These are phyloP conservation scores for Dioszegia aurantiaca DNA, from an alignment of 768 basidiomycete genomes.

Conservation along the genomic window DNA sequence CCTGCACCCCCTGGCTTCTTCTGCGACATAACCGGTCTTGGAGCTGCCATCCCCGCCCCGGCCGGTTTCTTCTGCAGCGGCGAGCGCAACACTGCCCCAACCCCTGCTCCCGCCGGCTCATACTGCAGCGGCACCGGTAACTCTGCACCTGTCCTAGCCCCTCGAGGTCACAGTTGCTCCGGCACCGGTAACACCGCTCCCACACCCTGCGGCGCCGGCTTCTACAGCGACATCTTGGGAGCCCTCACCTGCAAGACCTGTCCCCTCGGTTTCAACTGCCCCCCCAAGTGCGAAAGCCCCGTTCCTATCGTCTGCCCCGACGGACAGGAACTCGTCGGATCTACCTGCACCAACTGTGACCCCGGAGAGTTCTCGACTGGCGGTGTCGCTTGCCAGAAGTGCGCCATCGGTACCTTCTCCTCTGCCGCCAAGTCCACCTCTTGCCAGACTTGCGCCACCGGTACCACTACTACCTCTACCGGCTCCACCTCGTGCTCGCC, in stretches of 20 bases:
- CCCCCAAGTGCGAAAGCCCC: neutral
- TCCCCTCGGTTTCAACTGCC: slow-evolving; percentile 3
- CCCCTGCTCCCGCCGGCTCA: slow-evolving; percentile 7
- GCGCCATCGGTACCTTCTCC: neutral
- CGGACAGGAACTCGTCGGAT: slow-evolving; percentile 1
- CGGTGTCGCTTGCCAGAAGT: too few species aligned
- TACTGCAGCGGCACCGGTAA: slow-evolving; percentile 1
- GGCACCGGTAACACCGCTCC: neutral
- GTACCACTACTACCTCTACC: neutral
- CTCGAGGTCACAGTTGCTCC: neutral
- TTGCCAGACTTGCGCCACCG: neutral
- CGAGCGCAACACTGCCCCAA: neutral
- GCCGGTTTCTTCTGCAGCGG: neutral
- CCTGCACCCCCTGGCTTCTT: too few species aligned
- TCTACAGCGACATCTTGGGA: slow-evolving; percentile 5
- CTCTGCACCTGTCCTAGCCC: neutral
- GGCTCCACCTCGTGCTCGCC: neutral
- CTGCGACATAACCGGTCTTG: too few species aligned
- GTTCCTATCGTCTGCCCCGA: slow-evolving; percentile 1
- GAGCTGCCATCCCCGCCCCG: neutral
- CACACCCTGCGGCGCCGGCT: neutral
- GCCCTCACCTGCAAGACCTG: slow-evolving; percentile 1
- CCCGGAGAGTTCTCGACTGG: too few species aligned
- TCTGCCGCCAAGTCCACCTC: neutral
- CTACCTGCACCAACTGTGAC: neutral